These are phyloP conservation scores for Trichoderma guizhouense DNA, from an alignment of 2,329 filamentous ascomycete species.

Conservation along the genomic window DNA sequence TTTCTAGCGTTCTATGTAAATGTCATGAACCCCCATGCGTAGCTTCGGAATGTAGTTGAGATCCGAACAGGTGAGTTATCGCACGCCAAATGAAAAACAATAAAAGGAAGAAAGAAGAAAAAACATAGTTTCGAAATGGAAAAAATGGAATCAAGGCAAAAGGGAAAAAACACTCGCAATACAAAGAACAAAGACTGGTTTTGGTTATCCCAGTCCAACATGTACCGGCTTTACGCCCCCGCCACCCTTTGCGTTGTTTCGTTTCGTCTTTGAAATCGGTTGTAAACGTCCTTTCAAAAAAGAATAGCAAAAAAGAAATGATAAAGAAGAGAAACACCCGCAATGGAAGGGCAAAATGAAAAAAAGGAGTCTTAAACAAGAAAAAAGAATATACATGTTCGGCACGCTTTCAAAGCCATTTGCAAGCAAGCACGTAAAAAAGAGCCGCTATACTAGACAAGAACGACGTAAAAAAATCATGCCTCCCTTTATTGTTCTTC, in stretches of 20 bases:
- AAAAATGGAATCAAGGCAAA: not conserved
- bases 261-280: not conserved
- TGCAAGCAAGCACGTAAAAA: constrained; percentile 9
- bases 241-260: not conserved
- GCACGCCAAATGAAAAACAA: not conserved
- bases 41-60: not conserved
- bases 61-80: not conserved
- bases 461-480: not conserved
- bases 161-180: not conserved
- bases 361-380: not conserved
- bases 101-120: not conserved
- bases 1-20: constrained; percentile 1
- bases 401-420: not conserved
- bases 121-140: not conserved
- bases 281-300: not conserved
- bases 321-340: not conserved
- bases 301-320: not conserved
- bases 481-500: not conserved
- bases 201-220: not conserved
- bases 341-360: not conserved
- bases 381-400: constrained; percentile 4
- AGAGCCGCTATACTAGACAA: constrained; percentile 9
- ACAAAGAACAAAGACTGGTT: not conserved
- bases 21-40: constrained; percentile 1
- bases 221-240: not conserved